Evolutionary conservation across 345 rosid genomes (phyloP).

Genomic region (Moricandia arvensis): DNA sequence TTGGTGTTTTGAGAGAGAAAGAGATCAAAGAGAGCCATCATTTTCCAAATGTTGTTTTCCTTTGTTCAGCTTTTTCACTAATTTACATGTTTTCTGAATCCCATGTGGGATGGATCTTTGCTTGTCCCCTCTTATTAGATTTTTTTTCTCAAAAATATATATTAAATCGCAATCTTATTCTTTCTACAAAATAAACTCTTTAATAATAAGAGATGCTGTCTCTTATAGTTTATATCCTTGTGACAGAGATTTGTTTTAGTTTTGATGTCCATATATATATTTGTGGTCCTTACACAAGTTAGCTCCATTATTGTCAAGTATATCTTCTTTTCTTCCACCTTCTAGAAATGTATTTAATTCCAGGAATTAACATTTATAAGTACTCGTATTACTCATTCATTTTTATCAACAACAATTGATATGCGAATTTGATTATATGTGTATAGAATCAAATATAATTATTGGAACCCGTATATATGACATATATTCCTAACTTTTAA

Average conservation of each 20-base stretch:
- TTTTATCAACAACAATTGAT: neutral
- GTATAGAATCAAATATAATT: neutral
- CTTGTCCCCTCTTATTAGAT: constrained; percentile 41
- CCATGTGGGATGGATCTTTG: constrained; percentile 43
- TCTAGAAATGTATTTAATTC: constrained; percentile 1
- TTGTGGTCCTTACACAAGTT: constrained; percentile 41
- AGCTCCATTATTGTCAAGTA: constrained; percentile 39
- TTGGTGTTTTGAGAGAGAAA: constrained; percentile 27
- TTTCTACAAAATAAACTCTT: constrained; percentile 16
- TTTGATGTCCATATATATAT: constrained; percentile 18
- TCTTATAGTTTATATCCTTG: constrained; percentile 35
- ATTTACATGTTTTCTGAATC: constrained; percentile 36
- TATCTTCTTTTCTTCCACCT: constrained; percentile 23
- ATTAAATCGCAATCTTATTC: constrained; percentile 8
- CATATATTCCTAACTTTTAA: no score
- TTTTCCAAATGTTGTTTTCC: constrained; percentile 42
- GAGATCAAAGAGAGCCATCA: constrained; percentile 41
- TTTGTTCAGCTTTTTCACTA: constrained; percentile 40
- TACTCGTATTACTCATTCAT: neutral
- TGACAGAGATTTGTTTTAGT: constrained; percentile 31
- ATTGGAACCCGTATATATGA: neutral
- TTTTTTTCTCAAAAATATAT: constrained; percentile 12
- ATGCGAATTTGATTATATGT: neutral
- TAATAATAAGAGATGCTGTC: constrained; percentile 26
- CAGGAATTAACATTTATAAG: neutral